A percentile compares a stretch with the other conserved stretches of the same genome.
Evolutionary conservation across 768 basidiomycete genomes (phyloP).

Genomic region (Kwoniella dejecticola): DNA sequence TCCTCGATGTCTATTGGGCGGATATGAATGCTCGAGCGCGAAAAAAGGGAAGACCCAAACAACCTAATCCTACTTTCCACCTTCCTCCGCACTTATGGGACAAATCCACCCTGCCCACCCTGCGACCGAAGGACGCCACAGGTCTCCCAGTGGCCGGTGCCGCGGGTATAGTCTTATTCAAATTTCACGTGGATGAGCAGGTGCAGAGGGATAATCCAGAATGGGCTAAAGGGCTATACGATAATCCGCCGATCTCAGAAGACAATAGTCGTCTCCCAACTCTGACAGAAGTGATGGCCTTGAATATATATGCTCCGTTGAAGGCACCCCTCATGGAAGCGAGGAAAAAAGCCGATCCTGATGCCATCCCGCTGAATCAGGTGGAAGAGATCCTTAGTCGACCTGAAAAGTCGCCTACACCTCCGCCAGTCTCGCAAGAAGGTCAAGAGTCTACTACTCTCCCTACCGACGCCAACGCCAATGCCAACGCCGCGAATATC

Average conservation of each 20-base stretch:
- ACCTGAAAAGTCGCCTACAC: background rate
- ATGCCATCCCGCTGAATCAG: constrained; percentile 14
- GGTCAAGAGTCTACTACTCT: constrained; percentile 4
- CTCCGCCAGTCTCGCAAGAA: constrained; percentile 11
- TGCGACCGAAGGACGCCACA: constrained; percentile 36
- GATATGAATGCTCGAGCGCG: constrained; percentile 31
- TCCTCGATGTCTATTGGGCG: constrained; percentile 39
- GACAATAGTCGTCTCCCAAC: constrained; percentile 25
- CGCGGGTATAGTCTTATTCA: constrained; percentile 44
- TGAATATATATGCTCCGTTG: constrained; percentile 17
- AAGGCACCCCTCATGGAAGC: constrained; percentile 16
- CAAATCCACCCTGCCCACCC: constrained; percentile 28
- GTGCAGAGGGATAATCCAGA: constrained; percentile 36
- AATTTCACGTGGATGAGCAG: constrained; percentile 45
- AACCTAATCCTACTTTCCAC: constrained; percentile 44
- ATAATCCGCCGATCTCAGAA: constrained; percentile 44
- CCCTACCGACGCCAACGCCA: constrained; percentile 2
- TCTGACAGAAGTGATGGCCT: constrained; percentile 30
- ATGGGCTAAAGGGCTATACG: constrained; percentile 47
- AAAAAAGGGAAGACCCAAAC: constrained; percentile 45
- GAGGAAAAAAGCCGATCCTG: constrained; percentile 11
- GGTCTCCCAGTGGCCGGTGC: constrained; percentile 39
- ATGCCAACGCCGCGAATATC: background rate
- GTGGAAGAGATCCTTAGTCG: constrained; percentile 26
- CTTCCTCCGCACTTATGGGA: constrained; percentile 44